Evolutionary conservation across 352 stramenopile species (phyloP).

Genomic region (Peronosclerospora sorghi): DNA sequence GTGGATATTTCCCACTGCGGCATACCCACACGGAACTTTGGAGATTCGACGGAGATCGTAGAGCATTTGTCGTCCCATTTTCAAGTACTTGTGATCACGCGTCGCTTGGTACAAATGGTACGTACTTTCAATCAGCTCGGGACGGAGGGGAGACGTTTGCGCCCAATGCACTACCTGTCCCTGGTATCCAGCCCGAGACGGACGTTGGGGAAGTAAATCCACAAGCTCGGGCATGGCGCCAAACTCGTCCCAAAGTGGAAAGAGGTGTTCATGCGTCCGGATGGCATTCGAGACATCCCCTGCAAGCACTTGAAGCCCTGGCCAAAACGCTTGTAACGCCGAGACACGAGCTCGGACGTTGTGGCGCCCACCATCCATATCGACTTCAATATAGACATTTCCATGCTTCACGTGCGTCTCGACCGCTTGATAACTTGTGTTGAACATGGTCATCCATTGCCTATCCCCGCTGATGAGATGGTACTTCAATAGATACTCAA

Average conservation of each 20-base stretch:
- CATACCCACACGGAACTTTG: slow-evolving; percentile 87
- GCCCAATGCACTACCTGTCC: slow-evolving; percentile 64
- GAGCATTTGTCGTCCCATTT: slow-evolving; percentile 81
- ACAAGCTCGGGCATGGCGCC: slow-evolving; percentile 93
- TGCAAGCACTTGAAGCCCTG: slow-evolving; percentile 90
- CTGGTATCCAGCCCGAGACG: slow-evolving; percentile 15
- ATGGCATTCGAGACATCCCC: slow-evolving; percentile 88
- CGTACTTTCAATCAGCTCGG: slow-evolving; percentile 95
- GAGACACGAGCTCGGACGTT: slow-evolving; percentile 58
- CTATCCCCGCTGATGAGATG: slow-evolving; percentile 91
- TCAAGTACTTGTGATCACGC: slow-evolving; percentile 80
- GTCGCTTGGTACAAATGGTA: slow-evolving; percentile 93
- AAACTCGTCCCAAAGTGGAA: slow-evolving; percentile 91
- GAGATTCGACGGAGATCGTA: slow-evolving; percentile 83
- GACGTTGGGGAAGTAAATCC: slow-evolving; percentile 43
- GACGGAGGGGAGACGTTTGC: slow-evolving; percentile 87
- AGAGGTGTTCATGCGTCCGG: slow-evolving; percentile 88
- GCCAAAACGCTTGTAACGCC: slow-evolving; percentile 94
- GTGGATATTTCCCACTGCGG: slow-evolving; percentile 84
- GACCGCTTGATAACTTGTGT: slow-evolving; percentile 63
- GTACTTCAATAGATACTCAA: slow-evolving; percentile 97
- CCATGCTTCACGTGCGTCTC: slow-evolving; percentile 68
- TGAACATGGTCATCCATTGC: slow-evolving; percentile 89
- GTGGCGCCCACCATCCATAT: slow-evolving; percentile 69
- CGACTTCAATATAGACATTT: slow-evolving; percentile 74